Percentiles rank a stretch among this genome's conserved stretches.
Evolutionary conservation across 129 eudicot species (phyloP).

Genomic region (Daucus carota): DH1_v3.0 NC_030385.2:41662501-41663000

Average conservation of each 20-base stretch:
- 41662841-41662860: conserved; percentile 49
- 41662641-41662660: not conserved
- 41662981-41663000: not conserved
- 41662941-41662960: not conserved
- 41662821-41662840: conserved; percentile 77
- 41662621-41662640: not conserved
- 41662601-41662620: not conserved
- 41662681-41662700: not conserved
- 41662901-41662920: not conserved
- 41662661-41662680: not conserved
- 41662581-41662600: not conserved
- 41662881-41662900: not conserved
- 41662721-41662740: not conserved
- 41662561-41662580: not conserved
- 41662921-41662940: not conserved
- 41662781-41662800: conserved; percentile 58
- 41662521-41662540: not conserved
- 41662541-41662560: not conserved
- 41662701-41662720: not conserved
- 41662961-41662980: not conserved
- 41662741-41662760: not conserved
- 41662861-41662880: not conserved
- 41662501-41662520: not conserved
- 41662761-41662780: conserved; percentile 30
- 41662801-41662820: conserved; percentile 68